phyloP scores from a whole-genome alignment of 208 protist genomes.

The Acanthamoeba triangularis region DNA sequence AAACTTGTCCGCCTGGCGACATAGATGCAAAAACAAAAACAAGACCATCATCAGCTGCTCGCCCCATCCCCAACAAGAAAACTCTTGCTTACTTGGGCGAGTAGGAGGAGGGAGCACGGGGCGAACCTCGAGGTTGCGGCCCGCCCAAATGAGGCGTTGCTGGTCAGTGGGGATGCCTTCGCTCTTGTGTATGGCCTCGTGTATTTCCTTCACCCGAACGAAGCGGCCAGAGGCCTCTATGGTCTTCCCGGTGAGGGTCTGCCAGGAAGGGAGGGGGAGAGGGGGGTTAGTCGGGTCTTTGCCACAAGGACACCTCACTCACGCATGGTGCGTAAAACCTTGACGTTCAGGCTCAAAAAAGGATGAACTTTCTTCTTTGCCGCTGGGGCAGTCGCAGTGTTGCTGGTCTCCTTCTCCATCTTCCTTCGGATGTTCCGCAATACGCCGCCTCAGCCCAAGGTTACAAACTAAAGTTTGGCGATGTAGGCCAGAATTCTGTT shows the following conservation, averaged over 20 bases:
- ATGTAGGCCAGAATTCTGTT: too few relatives aligned
- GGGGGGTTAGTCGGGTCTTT: neutral
- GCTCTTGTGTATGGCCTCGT: neutral
- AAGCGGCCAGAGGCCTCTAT: neutral
- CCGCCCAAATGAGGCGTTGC: constrained; percentile 7
- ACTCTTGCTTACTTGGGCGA: neutral
- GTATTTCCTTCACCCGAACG: neutral
- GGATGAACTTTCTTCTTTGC: too few relatives aligned
- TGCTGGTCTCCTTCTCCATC: too few relatives aligned
- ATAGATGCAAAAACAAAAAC: neutral
- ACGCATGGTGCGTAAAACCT: too few relatives aligned
- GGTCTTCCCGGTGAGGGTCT: constrained; percentile 36
- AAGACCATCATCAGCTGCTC: neutral
- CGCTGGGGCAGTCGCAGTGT: too few relatives aligned
- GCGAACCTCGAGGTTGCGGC: constrained; percentile 32
- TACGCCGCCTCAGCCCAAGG: too few relatives aligned
- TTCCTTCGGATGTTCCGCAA: too few relatives aligned
- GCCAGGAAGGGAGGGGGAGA: neutral
- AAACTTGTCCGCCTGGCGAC: neutral
- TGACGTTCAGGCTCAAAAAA: too few relatives aligned
- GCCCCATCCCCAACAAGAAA: neutral
- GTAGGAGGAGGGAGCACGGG: too few relatives aligned
- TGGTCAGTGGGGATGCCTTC: neutral
- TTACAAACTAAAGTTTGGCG: too few relatives aligned
- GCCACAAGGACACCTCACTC: neutral